Evolutionary conservation across 2,329 filamentous ascomycete genomes (phyloP).

Genomic region (Penicillium polonicum): DNA sequence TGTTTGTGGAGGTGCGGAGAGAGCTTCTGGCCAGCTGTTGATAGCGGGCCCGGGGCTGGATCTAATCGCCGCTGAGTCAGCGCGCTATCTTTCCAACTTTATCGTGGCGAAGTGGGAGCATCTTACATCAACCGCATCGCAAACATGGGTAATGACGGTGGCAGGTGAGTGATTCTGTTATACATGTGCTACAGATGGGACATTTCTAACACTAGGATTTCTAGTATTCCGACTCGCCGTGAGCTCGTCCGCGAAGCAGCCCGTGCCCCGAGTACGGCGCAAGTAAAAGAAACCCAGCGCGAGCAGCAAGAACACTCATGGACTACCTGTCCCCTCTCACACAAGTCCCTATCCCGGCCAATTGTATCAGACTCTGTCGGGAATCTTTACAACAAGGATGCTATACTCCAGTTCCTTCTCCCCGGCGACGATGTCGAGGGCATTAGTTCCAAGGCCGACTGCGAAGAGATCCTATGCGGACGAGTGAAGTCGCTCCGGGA

Average conservation of each 20-base stretch:
- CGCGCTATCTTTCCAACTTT: conserved; percentile 23
- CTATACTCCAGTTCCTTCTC: conserved; percentile 70
- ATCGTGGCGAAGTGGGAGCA: conserved; percentile 17
- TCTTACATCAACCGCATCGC: conserved; percentile 1
- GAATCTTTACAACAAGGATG: conserved; percentile 91
- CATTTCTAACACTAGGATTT: conserved; percentile 4
- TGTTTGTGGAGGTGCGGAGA: conserved; percentile 32
- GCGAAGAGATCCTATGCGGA: conserved; percentile 60
- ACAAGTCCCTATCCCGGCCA: conserved; percentile 68
- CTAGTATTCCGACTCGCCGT: conserved; percentile 83
- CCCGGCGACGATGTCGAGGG: conserved; percentile 55
- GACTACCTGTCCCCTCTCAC: conserved; percentile 84
- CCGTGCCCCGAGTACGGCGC: conserved; percentile 73
- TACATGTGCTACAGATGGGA: too few species aligned
- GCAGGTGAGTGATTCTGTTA: conserved; percentile 53
- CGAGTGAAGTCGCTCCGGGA: conserved; percentile 78
- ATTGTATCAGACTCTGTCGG: conserved; percentile 83
- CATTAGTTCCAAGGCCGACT: conserved; percentile 56
- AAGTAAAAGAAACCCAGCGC: conserved; percentile 83
- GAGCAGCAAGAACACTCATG: conserved; percentile 85
- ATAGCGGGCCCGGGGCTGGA: conserved; percentile 20
- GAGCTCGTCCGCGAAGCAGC: conserved; percentile 95
- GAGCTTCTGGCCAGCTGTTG: conserved; percentile 42
- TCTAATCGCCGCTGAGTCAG: conserved; percentile 37
- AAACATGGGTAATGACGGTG: conserved; percentile 94